Conservation (phyloP, 805 yeast genomes). For the Komagataella pseudopastoris region DNA sequence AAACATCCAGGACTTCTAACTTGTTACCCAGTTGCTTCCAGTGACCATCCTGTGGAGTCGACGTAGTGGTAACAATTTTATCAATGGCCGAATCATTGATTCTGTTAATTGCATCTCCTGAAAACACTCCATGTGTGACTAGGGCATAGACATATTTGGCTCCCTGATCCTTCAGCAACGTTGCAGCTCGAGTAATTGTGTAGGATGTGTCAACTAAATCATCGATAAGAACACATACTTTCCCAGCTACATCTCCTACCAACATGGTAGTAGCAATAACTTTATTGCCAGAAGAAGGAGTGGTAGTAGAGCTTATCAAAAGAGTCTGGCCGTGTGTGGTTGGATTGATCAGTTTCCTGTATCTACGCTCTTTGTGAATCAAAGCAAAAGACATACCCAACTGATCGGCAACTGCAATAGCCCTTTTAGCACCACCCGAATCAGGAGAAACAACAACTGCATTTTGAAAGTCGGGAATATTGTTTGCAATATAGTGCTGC, state of each 20-base stretch:
- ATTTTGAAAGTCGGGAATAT: slow-evolving; percentile 67
- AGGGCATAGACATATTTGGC: slow-evolving; percentile 77
- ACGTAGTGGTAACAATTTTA: slow-evolving; percentile 76
- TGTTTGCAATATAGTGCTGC: slow-evolving; percentile 68
- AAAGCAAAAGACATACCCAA: slow-evolving; percentile 83
- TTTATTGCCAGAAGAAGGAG: slow-evolving; percentile 10
- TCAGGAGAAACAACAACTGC: slow-evolving; percentile 95
- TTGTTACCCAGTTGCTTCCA: slow-evolving; percentile 38
- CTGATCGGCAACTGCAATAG: slow-evolving; percentile 87
- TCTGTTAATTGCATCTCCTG: slow-evolving; percentile 79
- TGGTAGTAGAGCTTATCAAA: slow-evolving; percentile 1
- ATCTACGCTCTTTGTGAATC: slow-evolving; percentile 86
- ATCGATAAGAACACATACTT: slow-evolving; percentile 83
- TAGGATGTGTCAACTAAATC: slow-evolving; percentile 90
- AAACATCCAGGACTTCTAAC: slow-evolving; percentile 76
- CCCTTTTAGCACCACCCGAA: slow-evolving; percentile 98
- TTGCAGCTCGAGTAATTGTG: slow-evolving; percentile 88
- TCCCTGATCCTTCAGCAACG: slow-evolving; percentile 83
- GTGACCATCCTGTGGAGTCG: slow-evolving; percentile 73
- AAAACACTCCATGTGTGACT: slow-evolving; percentile 85
- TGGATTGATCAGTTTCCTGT: slow-evolving; percentile 10
- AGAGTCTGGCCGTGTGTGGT: slow-evolving; percentile 4
- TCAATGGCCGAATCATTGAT: slow-evolving; percentile 61
- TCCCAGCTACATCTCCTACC: slow-evolving; percentile 85
- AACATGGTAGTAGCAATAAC: slow-evolving; percentile 76